Evolutionary conservation across 495 filamentous ascomycete genomes (phyloP), one percentile per base, ranked within the genome.

Genomic region (Penicillium crystallinum): DNA sequence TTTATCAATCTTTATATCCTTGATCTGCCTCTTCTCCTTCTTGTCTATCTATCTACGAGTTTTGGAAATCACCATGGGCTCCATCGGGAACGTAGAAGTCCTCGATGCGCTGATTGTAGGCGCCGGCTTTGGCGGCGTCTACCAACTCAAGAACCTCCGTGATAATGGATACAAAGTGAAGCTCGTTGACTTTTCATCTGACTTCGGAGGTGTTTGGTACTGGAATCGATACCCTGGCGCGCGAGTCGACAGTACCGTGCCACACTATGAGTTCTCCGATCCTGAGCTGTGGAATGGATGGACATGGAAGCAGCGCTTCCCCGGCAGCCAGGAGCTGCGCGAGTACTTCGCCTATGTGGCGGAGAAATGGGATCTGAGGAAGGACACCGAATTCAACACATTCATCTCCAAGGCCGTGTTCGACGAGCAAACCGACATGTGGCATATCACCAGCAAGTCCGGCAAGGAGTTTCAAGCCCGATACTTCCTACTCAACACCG

Each of bases 221-320:
- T 75, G 70, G 72, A 81, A 80, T 52, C 56, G 68, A 22, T 83
- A 81, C 53, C 80, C 80, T 4, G 61, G 73, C 0, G 76, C 79
- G 1, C 39, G 39, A 14, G 39, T 42, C 11, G 79, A 81, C 58
- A 69, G 66, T 8, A 59, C 70, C 25, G 61, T 73, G 0, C 76
- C 76, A 0, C 57, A 69, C 19, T 81, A 81, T 58, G 62, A 78
- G 58, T 73, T 72, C 45, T 70, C 69, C 12, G 63, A 67, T 27
- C 71, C 74, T 8, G 71, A 79, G 44, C 64, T 77, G 15, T 80
- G 68, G 63, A 66, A 74, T 37, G 66, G 67, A 18, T 80, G 66
- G 71, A 71, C 63, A 29, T 82, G 75, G 73, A 64, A 59, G 6
- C 67, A 64, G 36, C 69, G 71, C 46, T 82, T 75, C 54, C 76